phyloP scores from a whole-genome alignment of 2,329 filamentous ascomycete genomes.

The Colletotrichum sp. region DNA sequence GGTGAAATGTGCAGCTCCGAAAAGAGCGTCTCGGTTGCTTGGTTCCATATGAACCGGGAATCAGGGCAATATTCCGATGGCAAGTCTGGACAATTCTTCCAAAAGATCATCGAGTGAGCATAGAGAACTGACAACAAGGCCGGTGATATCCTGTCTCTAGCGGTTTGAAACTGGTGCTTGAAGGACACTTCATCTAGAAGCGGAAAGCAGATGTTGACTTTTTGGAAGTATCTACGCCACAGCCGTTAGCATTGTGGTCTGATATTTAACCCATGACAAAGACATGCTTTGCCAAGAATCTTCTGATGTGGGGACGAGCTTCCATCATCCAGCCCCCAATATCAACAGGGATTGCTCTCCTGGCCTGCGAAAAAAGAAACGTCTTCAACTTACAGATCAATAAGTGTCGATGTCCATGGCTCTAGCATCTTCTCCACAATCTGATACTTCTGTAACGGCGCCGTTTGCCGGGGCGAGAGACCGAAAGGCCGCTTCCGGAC shows the following conservation, averaged over 20 bases:
- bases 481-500: conserved; percentile 53
- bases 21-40: conserved; percentile 64
- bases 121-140: conserved; percentile 63
- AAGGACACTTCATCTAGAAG: conserved; percentile 63
- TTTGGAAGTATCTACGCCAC: conserved; percentile 53
- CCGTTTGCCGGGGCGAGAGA: conserved; percentile 38
- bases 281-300: neutral
- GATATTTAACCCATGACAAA: neutral
- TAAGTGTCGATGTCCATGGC: conserved; percentile 54
- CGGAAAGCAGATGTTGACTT: conserved; percentile 65
- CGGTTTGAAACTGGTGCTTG: conserved; percentile 48
- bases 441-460: conserved; percentile 53
- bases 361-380: neutral
- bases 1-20: conserved; percentile 64
- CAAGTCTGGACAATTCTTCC: conserved; percentile 53
- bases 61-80: conserved; percentile 57
- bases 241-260: neutral
- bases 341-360: neutral
- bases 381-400: conserved; percentile 45
- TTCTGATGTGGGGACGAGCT: neutral
- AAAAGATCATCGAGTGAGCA: conserved; percentile 63
- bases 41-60: conserved; percentile 66
- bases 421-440: conserved; percentile 65
- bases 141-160: conserved; percentile 56
- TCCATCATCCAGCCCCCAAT: neutral